Evolutionary conservation across 2,329 filamentous ascomycete genomes (phyloP).

Genomic region (Colletotrichum eleusines): DNA sequence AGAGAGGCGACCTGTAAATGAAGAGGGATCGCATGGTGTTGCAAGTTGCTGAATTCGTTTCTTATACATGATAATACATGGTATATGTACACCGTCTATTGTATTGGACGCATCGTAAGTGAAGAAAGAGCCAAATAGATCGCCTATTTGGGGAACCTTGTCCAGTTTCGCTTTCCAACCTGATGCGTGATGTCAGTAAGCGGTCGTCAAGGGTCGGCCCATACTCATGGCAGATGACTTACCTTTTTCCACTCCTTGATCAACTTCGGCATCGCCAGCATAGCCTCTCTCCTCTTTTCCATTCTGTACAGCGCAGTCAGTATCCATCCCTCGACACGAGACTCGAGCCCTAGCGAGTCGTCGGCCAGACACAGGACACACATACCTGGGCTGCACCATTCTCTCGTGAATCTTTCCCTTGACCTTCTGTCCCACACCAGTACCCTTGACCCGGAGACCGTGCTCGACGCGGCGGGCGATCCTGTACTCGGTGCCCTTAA

Average conservation of each 20-base stretch:
- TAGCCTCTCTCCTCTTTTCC: slow-evolving; percentile 90
- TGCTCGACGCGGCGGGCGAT: slow-evolving; percentile 80
- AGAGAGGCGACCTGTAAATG: neutral
- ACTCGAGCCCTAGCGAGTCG: neutral
- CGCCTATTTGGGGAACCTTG: slow-evolving; percentile 67
- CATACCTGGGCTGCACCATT: slow-evolving; percentile 79
- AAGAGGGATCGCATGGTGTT: neutral
- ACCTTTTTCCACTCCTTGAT: slow-evolving; percentile 95
- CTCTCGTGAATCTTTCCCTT: slow-evolving; percentile 97
- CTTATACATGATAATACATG: slow-evolving; percentile 43
- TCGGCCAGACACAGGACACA: slow-evolving; percentile 42
- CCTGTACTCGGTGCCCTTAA: slow-evolving; percentile 79
- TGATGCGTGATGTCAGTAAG: slow-evolving; percentile 54
- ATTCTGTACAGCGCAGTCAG: slow-evolving; percentile 66
- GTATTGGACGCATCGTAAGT: slow-evolving; percentile 17
- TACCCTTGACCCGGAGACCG: slow-evolving; percentile 89
- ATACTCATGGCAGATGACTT: slow-evolving; percentile 53
- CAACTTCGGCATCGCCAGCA: slow-evolving; percentile 94
- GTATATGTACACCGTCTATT: slow-evolving; percentile 40
- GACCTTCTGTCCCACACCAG: slow-evolving; percentile 90
- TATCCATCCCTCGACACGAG: slow-evolving; percentile 10
- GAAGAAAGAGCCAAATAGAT: slow-evolving; percentile 25
- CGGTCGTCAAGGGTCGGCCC: neutral
- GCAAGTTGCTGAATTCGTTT: slow-evolving; percentile 36
- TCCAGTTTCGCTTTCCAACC: slow-evolving; percentile 68